Evolutionary conservation across 768 basidiomycete genomes (phyloP), one percentile per base, ranked within the genome.

Genomic region (Hericium coralloides): DNA sequence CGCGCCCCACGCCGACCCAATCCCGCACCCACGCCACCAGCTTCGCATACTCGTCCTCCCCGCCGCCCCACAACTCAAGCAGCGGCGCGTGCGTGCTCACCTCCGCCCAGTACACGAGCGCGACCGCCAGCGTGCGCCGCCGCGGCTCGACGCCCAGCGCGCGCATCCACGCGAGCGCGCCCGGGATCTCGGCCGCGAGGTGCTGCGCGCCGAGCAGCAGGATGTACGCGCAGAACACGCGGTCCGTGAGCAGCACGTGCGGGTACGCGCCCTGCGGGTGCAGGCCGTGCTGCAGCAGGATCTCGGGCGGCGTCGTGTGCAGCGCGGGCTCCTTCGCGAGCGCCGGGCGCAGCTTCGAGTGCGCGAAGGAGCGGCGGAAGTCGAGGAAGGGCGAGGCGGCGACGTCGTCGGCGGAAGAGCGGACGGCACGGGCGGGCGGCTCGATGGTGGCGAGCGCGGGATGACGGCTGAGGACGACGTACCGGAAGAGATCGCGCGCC

Each of bases 141-240:
- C 73, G 72, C 1, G 89, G 89, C 45, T 52, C 39, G 12, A 92
- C 70, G 0, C 68, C 68, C 39, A 90, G 62, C 15, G 72, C 74
- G 7, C 78, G 76, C 89, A 90, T 91, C 89, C 92, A 92, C 18
- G 79, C 81, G 0, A 93, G 67, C 12, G 74, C 74, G 12, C 79
- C 74, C 0, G 89, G 84, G 26, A 93, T 84, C 67, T 91, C 86
- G 0, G 69, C 64, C 9, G 79, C 74, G 2, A 73, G 72, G 1
- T 72, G 70, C 36, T 74, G 73, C 4, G 78, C 66, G 1, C 82
- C 85, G 7, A 90, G 74, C 3, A 90, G 72, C 52, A 76, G 63
- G n/a, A 91, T 74, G 58, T 86, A 85, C 12, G 80, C 66, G 23
- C 76, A 73, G 59, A 81, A 90, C 17, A 78, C 75, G 31, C 64